Evolutionary conservation across 2,329 filamentous ascomycete genomes (phyloP).

Genomic region (Exophiala sideris): DNA sequence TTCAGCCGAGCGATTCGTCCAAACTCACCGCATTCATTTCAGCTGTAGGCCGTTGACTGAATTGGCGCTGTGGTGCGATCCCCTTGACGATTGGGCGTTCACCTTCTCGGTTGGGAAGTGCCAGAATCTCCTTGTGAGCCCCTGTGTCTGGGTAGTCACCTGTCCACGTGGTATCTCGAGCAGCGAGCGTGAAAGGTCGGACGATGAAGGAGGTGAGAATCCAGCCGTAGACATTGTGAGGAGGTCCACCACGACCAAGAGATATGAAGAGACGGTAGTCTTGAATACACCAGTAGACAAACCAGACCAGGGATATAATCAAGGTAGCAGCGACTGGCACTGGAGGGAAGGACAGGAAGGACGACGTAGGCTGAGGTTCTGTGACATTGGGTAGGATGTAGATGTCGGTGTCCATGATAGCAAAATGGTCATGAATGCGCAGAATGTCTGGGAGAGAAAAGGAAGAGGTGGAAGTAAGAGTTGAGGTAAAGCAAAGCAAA

Average conservation of each 20-base stretch:
- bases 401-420: conserved; percentile 14
- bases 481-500: not conserved
- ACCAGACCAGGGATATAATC: conserved; percentile 1
- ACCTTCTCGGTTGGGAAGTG: conserved; percentile 61
- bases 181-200: conserved; percentile 21
- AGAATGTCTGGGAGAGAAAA: not conserved
- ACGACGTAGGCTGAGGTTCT: conserved; percentile 12
- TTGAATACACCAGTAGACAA: conserved; percentile 23
- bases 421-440: not conserved
- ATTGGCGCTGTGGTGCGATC: conserved; percentile 78
- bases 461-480: not conserved
- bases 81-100: conserved; percentile 66
- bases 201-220: conserved; percentile 23
- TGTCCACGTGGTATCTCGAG: conserved; percentile 12
- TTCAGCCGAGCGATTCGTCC: not conserved
- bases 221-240: conserved; percentile 38
- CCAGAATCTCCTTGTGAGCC: conserved; percentile 41
- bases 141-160: conserved; percentile 18
- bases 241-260: conserved; percentile 37
- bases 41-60: conserved; percentile 60
- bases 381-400: conserved; percentile 18
- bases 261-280: conserved; percentile 37
- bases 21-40: conserved; percentile 41
- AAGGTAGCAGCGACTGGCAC: conserved; percentile 7
- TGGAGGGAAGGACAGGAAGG: conserved; percentile 7